Conservation (phyloP, 371 early-diverging fungal species). For the Syncephalastrum contaminatum region DNA sequence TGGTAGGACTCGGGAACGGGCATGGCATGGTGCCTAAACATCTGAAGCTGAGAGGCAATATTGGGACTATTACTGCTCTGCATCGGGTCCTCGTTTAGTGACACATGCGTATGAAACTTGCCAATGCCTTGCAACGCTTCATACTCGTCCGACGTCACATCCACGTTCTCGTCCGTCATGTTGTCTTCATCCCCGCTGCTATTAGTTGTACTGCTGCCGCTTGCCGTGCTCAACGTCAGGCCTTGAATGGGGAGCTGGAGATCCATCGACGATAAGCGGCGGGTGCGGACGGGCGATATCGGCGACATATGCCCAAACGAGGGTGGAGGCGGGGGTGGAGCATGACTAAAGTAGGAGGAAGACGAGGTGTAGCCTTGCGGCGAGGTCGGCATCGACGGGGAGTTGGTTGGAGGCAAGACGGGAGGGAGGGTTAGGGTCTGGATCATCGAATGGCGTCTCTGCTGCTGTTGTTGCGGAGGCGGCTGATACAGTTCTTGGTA, state of each 20-base stretch:
- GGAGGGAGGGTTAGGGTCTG: constrained; percentile 15
- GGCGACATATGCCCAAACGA: neutral
- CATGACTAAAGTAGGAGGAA: constrained; percentile 4
- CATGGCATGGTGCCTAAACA: constrained; percentile 30
- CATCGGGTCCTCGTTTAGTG: constrained; percentile 1
- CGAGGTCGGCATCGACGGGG: constrained; percentile 2
- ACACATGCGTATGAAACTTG: constrained; percentile 19
- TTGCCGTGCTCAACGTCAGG: constrained; percentile 1
- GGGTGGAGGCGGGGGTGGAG: constrained; percentile 4
- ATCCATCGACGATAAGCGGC: constrained; percentile 17
- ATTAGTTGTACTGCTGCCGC: constrained; percentile 1
- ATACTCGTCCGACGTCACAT: constrained; percentile 42
- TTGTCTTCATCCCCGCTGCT: neutral
- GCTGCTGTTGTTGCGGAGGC: neutral
- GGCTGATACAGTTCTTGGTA: neutral
- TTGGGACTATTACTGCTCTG: constrained; percentile 17
- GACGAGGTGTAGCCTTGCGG: constrained; percentile 2
- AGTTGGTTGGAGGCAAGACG: constrained; percentile 5
- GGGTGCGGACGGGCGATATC: neutral
- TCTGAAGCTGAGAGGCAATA: constrained; percentile 32
- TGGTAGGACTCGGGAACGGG: constrained; percentile 27
- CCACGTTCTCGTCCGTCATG: constrained; percentile 10
- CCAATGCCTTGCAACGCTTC: constrained; percentile 48
- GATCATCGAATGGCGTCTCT: constrained; percentile 9
- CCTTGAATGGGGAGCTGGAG: constrained; percentile 18